Evolutionary conservation across 2,329 filamentous ascomycete genomes (phyloP).

Genomic region (Colletotrichum coccodes): DNA sequence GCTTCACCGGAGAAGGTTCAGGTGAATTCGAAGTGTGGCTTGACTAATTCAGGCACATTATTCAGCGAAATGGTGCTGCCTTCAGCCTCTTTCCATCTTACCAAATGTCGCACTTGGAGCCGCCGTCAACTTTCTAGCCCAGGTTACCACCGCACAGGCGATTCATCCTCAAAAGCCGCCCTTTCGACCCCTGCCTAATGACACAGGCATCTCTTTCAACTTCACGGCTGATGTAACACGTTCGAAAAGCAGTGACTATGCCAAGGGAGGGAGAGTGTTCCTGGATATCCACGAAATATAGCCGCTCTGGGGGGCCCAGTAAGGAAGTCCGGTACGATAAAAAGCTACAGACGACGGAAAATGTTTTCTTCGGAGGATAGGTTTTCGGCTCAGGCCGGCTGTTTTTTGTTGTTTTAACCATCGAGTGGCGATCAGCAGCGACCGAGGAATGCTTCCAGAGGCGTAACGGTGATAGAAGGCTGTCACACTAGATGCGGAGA

Average conservation of each 20-base stretch:
- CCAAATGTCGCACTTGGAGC: background rate
- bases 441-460: background rate
- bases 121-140: background rate
- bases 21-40: constrained; percentile 6
- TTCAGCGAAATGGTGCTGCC: constrained; percentile 2
- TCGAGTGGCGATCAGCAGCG: background rate
- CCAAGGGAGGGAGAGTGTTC: background rate
- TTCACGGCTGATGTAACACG: background rate
- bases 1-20: constrained; percentile 1
- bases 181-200: background rate
- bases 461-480: background rate
- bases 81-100: background rate
- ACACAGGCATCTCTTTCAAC: background rate
- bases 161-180: background rate
- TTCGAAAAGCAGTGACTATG: background rate
- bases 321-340: background rate
- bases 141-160: background rate
- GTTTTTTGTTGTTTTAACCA: background rate
- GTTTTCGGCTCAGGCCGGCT: background rate
- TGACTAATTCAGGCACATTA: constrained; percentile 16
- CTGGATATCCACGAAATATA: background rate
- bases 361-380: background rate
- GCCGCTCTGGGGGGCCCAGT: background rate
- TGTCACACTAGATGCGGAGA: background rate
- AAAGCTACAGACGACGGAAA: background rate